These are phyloP conservation scores for Trichaptum fuscoviolaceum DNA, from an alignment of 768 basidiomycete species.

Conservation along the genomic window DNA sequence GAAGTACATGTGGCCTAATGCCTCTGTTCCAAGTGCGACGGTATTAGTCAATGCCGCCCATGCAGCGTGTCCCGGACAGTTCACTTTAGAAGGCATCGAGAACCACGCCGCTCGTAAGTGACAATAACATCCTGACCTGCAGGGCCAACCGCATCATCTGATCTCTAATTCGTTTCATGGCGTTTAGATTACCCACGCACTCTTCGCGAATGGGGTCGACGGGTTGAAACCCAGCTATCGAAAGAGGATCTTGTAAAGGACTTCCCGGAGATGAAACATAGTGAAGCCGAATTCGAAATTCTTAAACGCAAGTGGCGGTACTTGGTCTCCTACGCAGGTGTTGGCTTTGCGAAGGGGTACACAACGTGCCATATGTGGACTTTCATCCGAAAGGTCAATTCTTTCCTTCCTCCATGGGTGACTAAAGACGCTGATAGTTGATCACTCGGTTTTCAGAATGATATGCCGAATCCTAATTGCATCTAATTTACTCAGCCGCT, in stretches of 20 bases:
- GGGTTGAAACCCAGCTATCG: slow-evolving; percentile 52
- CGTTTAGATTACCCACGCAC: slow-evolving; percentile 80
- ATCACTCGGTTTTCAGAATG: not conserved
- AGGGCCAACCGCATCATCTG: too few species aligned
- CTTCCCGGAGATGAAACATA: slow-evolving; percentile 55
- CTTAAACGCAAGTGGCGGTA: slow-evolving; percentile 83
- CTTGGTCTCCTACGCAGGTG: slow-evolving; percentile 76
- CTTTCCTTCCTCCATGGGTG: not conserved
- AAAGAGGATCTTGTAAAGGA: slow-evolving; percentile 53
- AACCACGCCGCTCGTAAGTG: slow-evolving; percentile 74
- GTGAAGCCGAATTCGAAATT: slow-evolving; percentile 45
- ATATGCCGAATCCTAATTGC: not conserved
- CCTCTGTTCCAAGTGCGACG: slow-evolving; percentile 81
- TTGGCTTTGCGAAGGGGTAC: slow-evolving; percentile 80
- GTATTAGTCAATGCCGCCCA: slow-evolving; percentile 70
- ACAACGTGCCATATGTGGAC: slow-evolving; percentile 81
- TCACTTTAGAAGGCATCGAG: slow-evolving; percentile 82
- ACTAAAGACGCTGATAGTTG: not conserved
- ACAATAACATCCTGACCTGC: not conserved
- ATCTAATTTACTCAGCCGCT: not conserved
- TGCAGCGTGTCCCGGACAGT: slow-evolving; percentile 61
- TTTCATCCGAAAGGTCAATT: slow-evolving; percentile 52
- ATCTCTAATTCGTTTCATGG: slow-evolving; percentile 19
- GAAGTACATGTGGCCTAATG: slow-evolving; percentile 86
- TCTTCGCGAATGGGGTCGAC: slow-evolving; percentile 81